These are phyloP conservation scores for Sporodiniella umbellata DNA, from an alignment of 371 early-diverging fungal species.

Conservation along the genomic window DNA sequence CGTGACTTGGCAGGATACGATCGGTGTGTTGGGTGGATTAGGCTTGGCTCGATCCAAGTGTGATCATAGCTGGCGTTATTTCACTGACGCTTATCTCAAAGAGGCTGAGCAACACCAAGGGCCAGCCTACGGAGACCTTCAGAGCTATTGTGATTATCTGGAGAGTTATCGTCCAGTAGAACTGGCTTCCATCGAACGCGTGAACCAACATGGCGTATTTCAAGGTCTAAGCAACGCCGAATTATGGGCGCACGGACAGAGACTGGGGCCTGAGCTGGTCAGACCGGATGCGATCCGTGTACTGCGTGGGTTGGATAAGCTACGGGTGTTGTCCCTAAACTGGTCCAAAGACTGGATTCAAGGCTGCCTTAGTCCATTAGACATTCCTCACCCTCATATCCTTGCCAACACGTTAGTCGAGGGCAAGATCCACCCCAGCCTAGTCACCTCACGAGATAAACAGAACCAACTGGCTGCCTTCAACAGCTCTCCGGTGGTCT, in stretches of 20 bases:
- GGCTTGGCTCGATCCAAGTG: too few relatives aligned
- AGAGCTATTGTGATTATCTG: constrained; percentile 6
- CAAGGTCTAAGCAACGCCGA: constrained; percentile 17
- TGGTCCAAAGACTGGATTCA: constrained; percentile 53
- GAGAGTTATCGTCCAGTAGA: constrained; percentile 26
- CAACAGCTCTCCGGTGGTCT: constrained; percentile 9
- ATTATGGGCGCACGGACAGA: constrained; percentile 3
- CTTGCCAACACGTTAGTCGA: constrained; percentile 32
- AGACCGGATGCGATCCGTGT: constrained; percentile 1
- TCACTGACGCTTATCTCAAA: constrained; percentile 29
- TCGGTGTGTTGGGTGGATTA: constrained; percentile 28
- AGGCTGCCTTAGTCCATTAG: constrained; percentile 20
- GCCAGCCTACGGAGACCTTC: background rate
- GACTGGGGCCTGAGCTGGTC: too few relatives aligned
- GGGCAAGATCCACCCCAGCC: constrained; percentile 26
- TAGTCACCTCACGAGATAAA: constrained; percentile 35
- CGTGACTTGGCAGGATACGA: constrained; percentile 36
- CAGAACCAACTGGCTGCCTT: constrained; percentile 14
- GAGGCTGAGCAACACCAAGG: constrained; percentile 23
- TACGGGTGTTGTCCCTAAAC: too few relatives aligned
- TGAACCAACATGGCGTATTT: constrained; percentile 27
- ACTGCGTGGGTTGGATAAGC: constrained; percentile 35
- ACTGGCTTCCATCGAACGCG: constrained; percentile 26
- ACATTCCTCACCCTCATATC: constrained; percentile 17
- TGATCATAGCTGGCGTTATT: constrained; percentile 33